Conservation (phyloP, 2,329 filamentous ascomycete species). For the Aspergillus pseudoterreus region DNA sequence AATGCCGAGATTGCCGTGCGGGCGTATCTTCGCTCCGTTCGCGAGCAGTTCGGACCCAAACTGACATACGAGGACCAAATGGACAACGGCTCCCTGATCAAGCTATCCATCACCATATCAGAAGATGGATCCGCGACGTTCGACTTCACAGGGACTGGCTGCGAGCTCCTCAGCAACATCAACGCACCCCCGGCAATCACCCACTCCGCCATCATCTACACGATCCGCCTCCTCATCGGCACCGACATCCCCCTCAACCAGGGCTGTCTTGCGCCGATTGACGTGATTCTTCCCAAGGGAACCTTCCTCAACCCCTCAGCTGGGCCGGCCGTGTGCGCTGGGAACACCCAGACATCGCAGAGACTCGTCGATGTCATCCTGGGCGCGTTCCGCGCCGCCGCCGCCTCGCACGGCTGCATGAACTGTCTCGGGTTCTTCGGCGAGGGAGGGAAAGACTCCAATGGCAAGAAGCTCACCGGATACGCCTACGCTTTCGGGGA, state of each 20-base stretch:
- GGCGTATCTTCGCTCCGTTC: conserved; percentile 61
- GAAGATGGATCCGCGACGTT: conserved; percentile 75
- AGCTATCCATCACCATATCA: conserved; percentile 71
- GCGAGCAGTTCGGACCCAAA: conserved; percentile 65
- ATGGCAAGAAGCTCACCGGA: conserved; percentile 33
- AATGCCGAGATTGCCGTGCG: conserved; percentile 76
- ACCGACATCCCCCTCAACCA: conserved; percentile 85
- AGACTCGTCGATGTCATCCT: conserved; percentile 80
- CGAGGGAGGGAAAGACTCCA: conserved; percentile 29
- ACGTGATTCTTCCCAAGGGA: conserved; percentile 64
- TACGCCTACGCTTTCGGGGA: conserved; percentile 79
- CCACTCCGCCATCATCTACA: conserved; percentile 82
- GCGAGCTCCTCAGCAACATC: conserved; percentile 74
- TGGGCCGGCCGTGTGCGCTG: conserved; percentile 75
- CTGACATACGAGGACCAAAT: conserved; percentile 75
- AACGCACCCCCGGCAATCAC: conserved; percentile 81
- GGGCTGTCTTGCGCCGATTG: conserved; percentile 74
- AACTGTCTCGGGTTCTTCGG: conserved; percentile 79
- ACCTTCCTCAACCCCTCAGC: conserved; percentile 72
- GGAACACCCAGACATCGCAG: conserved; percentile 76
- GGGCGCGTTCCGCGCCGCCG: conserved; percentile 73
- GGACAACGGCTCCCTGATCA: conserved; percentile 80
- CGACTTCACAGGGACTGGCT: conserved; percentile 73
- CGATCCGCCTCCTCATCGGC: conserved; percentile 72
- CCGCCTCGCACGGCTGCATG: conserved; percentile 74